These are phyloP conservation scores for Rugonectria rugulosa DNA, from an alignment of 2,329 filamentous ascomycete genomes.

Conservation along the genomic window DNA sequence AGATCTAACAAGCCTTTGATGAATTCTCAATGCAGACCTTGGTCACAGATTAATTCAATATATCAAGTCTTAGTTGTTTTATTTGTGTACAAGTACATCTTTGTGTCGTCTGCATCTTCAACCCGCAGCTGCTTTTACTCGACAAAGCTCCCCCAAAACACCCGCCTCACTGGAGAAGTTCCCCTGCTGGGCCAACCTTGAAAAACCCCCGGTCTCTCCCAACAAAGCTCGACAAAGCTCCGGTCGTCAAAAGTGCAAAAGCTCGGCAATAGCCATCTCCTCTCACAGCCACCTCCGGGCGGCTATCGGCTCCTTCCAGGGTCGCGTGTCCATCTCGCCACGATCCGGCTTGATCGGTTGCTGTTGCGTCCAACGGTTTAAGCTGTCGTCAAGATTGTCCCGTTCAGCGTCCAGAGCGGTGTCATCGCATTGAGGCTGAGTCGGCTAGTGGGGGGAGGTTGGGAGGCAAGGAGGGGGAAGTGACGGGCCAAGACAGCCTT, in stretches of 20 bases:
- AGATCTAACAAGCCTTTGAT: no score
- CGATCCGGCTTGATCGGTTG: neutral
- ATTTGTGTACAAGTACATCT: no score
- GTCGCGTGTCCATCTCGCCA: slow-evolving; percentile 12
- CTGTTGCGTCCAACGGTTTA: neutral
- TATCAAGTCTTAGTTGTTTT: no score
- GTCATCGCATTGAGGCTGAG: slow-evolving; percentile 21
- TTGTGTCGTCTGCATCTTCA: no score
- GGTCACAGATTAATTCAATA: no score
- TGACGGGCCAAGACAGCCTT: no score
- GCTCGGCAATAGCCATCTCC: no score
- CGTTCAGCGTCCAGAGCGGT: neutral
- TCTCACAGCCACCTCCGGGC: neutral
- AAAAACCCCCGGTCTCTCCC: neutral
- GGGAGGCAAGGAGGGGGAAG: neutral
- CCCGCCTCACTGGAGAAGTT: neutral
- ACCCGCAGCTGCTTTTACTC: neutral
- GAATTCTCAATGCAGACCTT: no score
- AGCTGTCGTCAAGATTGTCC: neutral
- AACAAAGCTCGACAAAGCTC: neutral
- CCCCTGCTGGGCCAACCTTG: neutral
- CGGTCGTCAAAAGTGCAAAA: no score
- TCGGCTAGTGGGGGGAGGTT: neutral
- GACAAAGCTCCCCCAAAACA: neutral
- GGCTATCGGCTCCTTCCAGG: neutral